phyloP scores from a whole-genome alignment of 768 basidiomycete species.

The Clavaria fumosa region DNA sequence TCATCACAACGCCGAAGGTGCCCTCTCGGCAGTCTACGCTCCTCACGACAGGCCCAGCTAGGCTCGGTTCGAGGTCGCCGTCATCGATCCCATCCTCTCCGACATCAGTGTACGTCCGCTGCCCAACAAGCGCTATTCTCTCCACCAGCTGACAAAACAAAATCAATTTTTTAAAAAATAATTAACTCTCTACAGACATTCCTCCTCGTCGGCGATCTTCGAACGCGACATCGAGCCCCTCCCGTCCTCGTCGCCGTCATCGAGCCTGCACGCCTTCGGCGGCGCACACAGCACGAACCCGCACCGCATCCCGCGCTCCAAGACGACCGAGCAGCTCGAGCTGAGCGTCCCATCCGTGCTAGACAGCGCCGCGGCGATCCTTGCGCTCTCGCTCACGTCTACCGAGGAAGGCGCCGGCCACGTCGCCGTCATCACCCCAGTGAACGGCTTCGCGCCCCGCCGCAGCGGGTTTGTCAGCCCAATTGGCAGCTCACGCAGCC shows the following conservation, averaged over 20 bases:
- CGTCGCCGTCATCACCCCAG: slow-evolving; percentile 50
- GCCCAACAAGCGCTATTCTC: background rate
- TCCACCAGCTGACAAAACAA: slow-evolving; percentile 5
- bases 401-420: slow-evolving; percentile 36
- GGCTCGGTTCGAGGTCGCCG: slow-evolving; percentile 49
- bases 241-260: slow-evolving; percentile 22
- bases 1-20: slow-evolving; percentile 14
- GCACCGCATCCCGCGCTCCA: slow-evolving; percentile 58
- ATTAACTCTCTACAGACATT: slow-evolving; percentile 33
- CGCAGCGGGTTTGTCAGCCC: slow-evolving; percentile 51
- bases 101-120: slow-evolving; percentile 48
- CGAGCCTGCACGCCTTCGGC: slow-evolving; percentile 21
- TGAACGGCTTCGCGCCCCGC: slow-evolving; percentile 14
- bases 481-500: slow-evolving; percentile 54
- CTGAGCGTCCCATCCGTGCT: slow-evolving; percentile 75
- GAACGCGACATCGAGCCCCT: slow-evolving; percentile 78
- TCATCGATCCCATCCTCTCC: slow-evolving; percentile 69
- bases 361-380: slow-evolving; percentile 65
- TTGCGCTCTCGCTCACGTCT: slow-evolving; percentile 27
- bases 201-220: slow-evolving; percentile 81
- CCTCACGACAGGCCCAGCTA: slow-evolving; percentile 8
- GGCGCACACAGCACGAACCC: too few relatives aligned
- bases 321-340: slow-evolving; percentile 60
- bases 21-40: background rate
- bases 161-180: too few relatives aligned